Evolutionary conservation across 495 filamentous ascomycete species (phyloP), one percentile per base, ranked within the genome.

Genomic region (Amphirosellinia nigrospora): DNA sequence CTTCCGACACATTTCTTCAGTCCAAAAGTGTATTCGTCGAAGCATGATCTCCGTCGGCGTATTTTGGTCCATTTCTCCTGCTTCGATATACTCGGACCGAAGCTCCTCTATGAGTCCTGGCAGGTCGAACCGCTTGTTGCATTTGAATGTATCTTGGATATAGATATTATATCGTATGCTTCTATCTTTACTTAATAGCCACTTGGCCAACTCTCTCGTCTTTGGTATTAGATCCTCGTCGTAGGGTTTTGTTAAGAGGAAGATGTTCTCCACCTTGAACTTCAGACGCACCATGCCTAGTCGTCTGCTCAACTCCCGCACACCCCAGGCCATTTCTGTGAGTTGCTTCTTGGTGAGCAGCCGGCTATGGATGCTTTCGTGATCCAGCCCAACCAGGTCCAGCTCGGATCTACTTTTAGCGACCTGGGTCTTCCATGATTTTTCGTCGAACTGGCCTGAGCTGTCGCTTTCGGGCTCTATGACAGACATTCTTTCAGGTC

Each of bases 281-380:
- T 91, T 93, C 62, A 97, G 82, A 66, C 87, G 86, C 74, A 97
- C 88, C 78, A 87, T 91, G 52, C 91, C 90, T 64, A 98, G 84
- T 64, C 91, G 91, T 78, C 97, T 94, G 36, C 92, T 92, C 56
- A 99, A 83, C 75, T 97, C 94, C 36, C 96, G 87, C 66, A 99
- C 94, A 28, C 94, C 94, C 88, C 93, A 93, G 0, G 94, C 94
- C 96, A 99, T 97, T 70, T 98, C 96, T 1, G 90, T 92, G 41
- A 99, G 84, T 79, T 99, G 93, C 69, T 90, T 91, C 80, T 98
- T 99, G 2, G 94, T 98, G 71, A 99, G 84, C 39, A 96, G 86
- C 16, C 86, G 80, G 66, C 79, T 84, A 69, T 86, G 82, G 43
- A 79, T 62, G 11, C 73, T 78, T 23, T 80, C 77, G 7, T 67